These are phyloP conservation scores for Chlamydomonas eustigma DNA, from an alignment of 139 green algal species.

Conservation along the genomic window DNA sequence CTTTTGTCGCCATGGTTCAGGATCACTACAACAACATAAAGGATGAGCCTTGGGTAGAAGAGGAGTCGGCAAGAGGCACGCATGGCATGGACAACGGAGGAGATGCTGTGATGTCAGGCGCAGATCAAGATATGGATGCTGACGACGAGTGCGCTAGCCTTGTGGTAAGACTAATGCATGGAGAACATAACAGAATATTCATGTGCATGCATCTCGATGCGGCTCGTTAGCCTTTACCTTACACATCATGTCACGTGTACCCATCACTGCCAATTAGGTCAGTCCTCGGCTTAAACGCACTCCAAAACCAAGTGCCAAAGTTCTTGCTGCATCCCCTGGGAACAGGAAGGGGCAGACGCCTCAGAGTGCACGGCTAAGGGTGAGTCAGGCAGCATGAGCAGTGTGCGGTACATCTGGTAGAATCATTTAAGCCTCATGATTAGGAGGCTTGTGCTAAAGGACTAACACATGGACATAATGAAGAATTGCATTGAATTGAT, in stretches of 20 bases:
- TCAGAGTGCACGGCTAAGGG: neutral
- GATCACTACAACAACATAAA: slow-evolving; percentile 18
- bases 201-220: too few species aligned
- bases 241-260: neutral
- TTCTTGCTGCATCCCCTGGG: neutral
- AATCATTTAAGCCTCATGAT: too few species aligned
- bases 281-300: slow-evolving; percentile 3
- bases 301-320: slow-evolving; percentile 6
- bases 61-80: neutral
- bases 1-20: slow-evolving; percentile 26
- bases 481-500: too few species aligned
- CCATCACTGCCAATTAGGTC: neutral
- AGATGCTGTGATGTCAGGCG: neutral
- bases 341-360: neutral
- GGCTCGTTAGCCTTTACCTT: neutral
- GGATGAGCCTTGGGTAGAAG: neutral
- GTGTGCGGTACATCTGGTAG: too few species aligned
- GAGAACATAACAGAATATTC: too few species aligned
- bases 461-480: too few species aligned
- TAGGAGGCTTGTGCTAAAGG: too few species aligned
- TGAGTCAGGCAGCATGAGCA: neutral
- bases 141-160: slow-evolving; percentile 7
- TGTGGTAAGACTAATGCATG: neutral
- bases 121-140: neutral
- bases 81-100: neutral